Base-by-base conservation (phyloP, 768 basidiomycete species). In the Trametopsis cervina region DNA sequence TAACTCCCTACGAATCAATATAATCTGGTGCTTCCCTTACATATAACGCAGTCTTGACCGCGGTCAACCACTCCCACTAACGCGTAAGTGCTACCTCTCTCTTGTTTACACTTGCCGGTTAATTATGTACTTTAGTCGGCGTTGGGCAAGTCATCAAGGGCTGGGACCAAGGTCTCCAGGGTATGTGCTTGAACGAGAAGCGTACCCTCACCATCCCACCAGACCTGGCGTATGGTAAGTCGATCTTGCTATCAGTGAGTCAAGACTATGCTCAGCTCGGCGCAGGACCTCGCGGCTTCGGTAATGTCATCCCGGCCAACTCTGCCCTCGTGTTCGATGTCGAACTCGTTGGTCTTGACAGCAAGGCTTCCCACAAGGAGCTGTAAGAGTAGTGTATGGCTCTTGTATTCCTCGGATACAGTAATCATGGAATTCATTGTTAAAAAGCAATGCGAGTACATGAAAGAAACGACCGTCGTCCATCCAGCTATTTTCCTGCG, bases 141-240 rank as follows among this genome's bases (percentile, higher is more conserved):
- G 65, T 72, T 35, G 84, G 85, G 9, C 87, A 89, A 58, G 89
- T 92, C 44, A 92, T 92, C 62, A 73, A 73, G 54, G 89, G 89
- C 15, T 92, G 89, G 89, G 89, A 92, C 55, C 66, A 87, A 36
- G 89, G 89, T 56, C 78, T 92, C 42, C 49, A 76, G 33, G 87
- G 85, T 46, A 92, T 95, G 83, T 95, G 93, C 62, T 61, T 90
- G 33, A 71, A 77, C 51, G 93, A 96, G 71, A 92, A 89, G 72
- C 84, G 93, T 38, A 89, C 73, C 4, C 75, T 97, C 51, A 93
- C 85, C 20, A 95, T 97, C 52, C 93, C 93, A 12, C 61, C 89
- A 4, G 52, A 69, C 42, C 69, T 83, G 70, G 93, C 82, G 18
- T 96, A 96, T 57, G 92, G 93, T 92, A 48, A 49, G 86, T 72